phyloP scores from a whole-genome alignment of 148 eudicot species.

The Polygonum aviculare region DNA sequence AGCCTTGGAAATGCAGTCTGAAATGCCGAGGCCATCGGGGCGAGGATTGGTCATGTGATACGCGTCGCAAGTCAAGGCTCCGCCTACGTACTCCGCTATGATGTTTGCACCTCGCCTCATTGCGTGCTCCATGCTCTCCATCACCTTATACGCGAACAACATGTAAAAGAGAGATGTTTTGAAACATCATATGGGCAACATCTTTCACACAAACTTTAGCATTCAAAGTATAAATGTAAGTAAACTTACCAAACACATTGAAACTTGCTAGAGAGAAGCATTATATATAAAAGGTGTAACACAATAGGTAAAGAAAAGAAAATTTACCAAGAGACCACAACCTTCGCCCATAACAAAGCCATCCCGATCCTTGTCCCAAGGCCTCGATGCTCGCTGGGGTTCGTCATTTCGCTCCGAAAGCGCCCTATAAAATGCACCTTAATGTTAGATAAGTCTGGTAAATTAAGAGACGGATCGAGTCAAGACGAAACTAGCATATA shows the following conservation, averaged over 20 bases:
- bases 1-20: constrained; percentile 23
- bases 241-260: too few relatives aligned
- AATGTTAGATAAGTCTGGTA: too few relatives aligned
- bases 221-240: too few relatives aligned
- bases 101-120: constrained; percentile 26
- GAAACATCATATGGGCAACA: too few relatives aligned
- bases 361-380: constrained; percentile 27
- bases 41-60: constrained; percentile 29
- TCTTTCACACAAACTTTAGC: too few relatives aligned
- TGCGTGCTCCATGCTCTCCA: constrained; percentile 34
- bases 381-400: constrained; percentile 23
- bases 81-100: constrained; percentile 28
- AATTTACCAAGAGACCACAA: constrained; percentile 23
- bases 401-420: constrained; percentile 21
- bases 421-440: constrained; percentile 2
- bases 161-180: too few relatives aligned
- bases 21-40: constrained; percentile 24
- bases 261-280: too few relatives aligned
- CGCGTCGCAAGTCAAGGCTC: constrained; percentile 25
- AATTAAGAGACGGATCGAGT: too few relatives aligned
- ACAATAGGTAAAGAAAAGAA: not conserved
- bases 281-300: too few relatives aligned
- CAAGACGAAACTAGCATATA: too few relatives aligned
- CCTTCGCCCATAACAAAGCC: constrained; percentile 30
- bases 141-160: constrained; percentile 9